Conservation (phyloP, 306 rosid species). For the Sophora flavescens region DNA sequence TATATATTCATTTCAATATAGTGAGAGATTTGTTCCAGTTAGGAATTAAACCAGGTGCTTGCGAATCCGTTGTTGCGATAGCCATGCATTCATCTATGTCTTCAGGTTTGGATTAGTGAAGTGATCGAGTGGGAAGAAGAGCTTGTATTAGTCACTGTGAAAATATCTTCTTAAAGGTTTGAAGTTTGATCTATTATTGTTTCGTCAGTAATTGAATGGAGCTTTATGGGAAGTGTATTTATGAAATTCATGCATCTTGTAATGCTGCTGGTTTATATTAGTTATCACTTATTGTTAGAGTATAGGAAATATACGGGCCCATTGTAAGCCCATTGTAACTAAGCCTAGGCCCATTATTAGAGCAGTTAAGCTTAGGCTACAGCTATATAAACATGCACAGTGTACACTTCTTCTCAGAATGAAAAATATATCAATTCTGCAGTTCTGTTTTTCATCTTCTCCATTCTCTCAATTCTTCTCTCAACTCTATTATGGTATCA, state of each 20-base stretch:
- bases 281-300: too few relatives aligned
- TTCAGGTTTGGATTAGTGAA: slow-evolving; percentile 3
- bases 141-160: not conserved
- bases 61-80: not conserved
- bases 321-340: too few relatives aligned
- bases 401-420: too few relatives aligned
- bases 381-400: too few relatives aligned
- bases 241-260: not conserved
- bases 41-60: slow-evolving; percentile 20
- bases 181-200: not conserved
- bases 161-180: slow-evolving; percentile 28
- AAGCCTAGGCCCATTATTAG: too few relatives aligned
- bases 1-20: not conserved
- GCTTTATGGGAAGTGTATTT: not conserved
- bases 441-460: too few relatives aligned
- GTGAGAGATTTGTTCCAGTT: not conserved
- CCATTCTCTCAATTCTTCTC: too few relatives aligned
- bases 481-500: too few relatives aligned
- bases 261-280: slow-evolving; percentile 3
- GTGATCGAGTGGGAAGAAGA: slow-evolving; percentile 29
- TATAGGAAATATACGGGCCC: too few relatives aligned
- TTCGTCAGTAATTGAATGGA: not conserved
- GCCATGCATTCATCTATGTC: not conserved
- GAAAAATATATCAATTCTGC: too few relatives aligned
- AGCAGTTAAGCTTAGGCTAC: too few relatives aligned